Percentiles rank a stretch among this genome's conserved stretches.
phyloP scores from a whole-genome alignment of 352 stramenopile species.

The Pythium vanterpoolii region DNA sequence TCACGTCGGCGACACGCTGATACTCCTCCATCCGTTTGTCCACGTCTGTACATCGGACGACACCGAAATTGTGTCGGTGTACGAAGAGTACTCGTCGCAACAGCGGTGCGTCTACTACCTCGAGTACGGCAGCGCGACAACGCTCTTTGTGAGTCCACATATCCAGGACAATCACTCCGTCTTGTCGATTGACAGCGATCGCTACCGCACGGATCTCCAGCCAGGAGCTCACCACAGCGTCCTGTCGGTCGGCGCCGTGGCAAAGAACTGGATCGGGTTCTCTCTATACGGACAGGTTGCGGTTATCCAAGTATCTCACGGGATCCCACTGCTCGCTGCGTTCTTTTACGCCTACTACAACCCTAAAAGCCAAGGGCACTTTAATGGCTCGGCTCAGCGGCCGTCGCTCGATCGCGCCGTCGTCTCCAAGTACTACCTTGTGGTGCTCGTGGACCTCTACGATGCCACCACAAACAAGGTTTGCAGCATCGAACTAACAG shows the following conservation, averaged over 20 bases:
- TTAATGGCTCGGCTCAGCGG: slow-evolving; percentile 5
- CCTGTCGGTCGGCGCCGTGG: background rate
- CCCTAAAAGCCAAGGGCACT: slow-evolving; percentile 34
- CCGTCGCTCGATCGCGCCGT: slow-evolving; percentile 41
- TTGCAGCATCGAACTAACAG: slow-evolving; percentile 50
- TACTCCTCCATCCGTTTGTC: slow-evolving; percentile 60
- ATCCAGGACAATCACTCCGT: background rate
- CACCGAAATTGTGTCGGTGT: slow-evolving; percentile 46
- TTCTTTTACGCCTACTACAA: slow-evolving; percentile 73
- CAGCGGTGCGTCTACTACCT: slow-evolving; percentile 52
- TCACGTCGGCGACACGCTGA: slow-evolving; percentile 49
- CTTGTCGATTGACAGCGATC: background rate
- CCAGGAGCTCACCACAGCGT: background rate
- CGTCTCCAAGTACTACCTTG: slow-evolving; percentile 62
- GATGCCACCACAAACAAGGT: slow-evolving; percentile 35
- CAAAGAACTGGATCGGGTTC: slow-evolving; percentile 39
- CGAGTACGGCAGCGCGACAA: slow-evolving; percentile 59
- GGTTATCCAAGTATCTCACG: slow-evolving; percentile 53
- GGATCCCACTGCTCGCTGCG: slow-evolving; percentile 57
- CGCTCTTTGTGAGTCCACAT: slow-evolving; percentile 33
- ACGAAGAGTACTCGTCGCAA: slow-evolving; percentile 57
- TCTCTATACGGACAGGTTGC: slow-evolving; percentile 50
- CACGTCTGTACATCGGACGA: slow-evolving; percentile 45
- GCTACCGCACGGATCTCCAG: slow-evolving; percentile 21
- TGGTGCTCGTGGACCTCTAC: slow-evolving; percentile 61